Evolutionary conservation across 306 rosid species (phyloP).

Genomic region (Gastrolobium bilobum): DNA sequence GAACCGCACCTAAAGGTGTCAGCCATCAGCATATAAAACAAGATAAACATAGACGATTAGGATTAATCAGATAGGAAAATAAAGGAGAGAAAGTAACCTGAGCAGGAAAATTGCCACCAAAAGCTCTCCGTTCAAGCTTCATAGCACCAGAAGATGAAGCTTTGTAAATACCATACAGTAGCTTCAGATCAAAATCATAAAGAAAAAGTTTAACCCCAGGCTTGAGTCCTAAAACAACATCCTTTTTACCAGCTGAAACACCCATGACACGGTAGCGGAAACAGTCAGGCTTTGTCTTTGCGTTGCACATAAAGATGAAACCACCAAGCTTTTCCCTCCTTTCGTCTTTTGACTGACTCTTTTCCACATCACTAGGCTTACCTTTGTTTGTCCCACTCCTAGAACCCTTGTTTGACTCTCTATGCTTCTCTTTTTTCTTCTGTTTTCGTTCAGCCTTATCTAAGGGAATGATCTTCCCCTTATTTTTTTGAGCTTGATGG

Average conservation of each 20-base stretch:
- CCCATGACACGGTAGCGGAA: constrained; percentile 83
- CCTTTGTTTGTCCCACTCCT: constrained; percentile 51
- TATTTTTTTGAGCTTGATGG: constrained; percentile 39
- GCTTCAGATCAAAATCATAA: constrained; percentile 90
- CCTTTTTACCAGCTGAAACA: constrained; percentile 71
- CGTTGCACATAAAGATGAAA: constrained; percentile 92
- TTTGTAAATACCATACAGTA: constrained; percentile 81
- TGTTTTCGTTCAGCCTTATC: constrained; percentile 49
- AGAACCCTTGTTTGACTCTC: constrained; percentile 46
- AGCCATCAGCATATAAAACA: constrained; percentile 42
- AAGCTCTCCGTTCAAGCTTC: constrained; percentile 91
- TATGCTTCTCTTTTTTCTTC: constrained; percentile 47
- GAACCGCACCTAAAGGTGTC: constrained; percentile 80
- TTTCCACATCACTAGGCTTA: constrained; percentile 43
- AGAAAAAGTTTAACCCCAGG: constrained; percentile 87
- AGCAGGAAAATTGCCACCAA: constrained; percentile 89
- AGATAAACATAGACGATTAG: constrained; percentile 28
- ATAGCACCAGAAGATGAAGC: constrained; percentile 88
- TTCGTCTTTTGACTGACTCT: constrained; percentile 40
- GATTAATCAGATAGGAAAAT: constrained; percentile 11
- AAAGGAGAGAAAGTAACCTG: constrained; percentile 65
- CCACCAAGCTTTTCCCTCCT: constrained; percentile 79
- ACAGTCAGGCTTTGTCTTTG: constrained; percentile 95
- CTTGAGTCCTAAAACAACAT: constrained; percentile 67
- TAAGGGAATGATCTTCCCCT: constrained; percentile 35